A percentile compares a stretch with the other conserved stretches of the same genome.
Conservation (phyloP, 257 asterid genomes). For the Henckelia pumila region DNA sequence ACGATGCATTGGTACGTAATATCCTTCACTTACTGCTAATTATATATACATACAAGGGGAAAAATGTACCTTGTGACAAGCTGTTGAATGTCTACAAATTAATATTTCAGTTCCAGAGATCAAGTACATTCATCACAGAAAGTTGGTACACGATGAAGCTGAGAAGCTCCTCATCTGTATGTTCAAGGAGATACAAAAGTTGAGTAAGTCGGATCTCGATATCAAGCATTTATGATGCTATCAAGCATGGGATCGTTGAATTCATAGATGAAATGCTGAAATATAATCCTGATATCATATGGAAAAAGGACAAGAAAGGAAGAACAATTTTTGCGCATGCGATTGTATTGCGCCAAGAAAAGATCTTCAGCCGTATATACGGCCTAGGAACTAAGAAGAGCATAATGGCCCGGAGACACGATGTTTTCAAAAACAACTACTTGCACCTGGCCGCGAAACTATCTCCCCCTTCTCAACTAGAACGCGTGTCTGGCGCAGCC, state of each 20-base stretch:
- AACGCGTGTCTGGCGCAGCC: conserved; percentile 33
- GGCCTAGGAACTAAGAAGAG: conserved; percentile 23
- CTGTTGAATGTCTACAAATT: background rate
- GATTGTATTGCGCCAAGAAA: conserved; percentile 33
- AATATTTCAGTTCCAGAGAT: conserved; percentile 41
- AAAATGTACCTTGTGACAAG: too few species aligned
- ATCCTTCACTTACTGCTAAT: background rate
- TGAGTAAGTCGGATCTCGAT: conserved; percentile 26
- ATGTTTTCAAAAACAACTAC: conserved; percentile 27
- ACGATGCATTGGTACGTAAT: conserved; percentile 32
- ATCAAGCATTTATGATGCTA: conserved; percentile 36
- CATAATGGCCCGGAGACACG: conserved; percentile 31
- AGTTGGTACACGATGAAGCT: conserved; percentile 34
- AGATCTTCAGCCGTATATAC: conserved; percentile 30
- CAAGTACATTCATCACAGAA: conserved; percentile 31
- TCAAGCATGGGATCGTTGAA: conserved; percentile 34
- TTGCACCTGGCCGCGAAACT: conserved; percentile 36
- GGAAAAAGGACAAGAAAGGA: conserved; percentile 33
- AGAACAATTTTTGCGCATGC: conserved; percentile 30
- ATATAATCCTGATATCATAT: conserved; percentile 26
- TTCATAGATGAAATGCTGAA: conserved; percentile 23
- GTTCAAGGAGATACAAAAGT: conserved; percentile 26
- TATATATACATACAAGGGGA: background rate
- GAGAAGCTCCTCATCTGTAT: conserved; percentile 28
- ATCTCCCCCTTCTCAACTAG: conserved; percentile 27